A percentile compares a stretch with the other conserved stretches of the same genome.
These are phyloP conservation scores for Zasmidium citrigriseum DNA, from an alignment of 2,329 filamentous ascomycete genomes.

Conservation along the genomic window DNA sequence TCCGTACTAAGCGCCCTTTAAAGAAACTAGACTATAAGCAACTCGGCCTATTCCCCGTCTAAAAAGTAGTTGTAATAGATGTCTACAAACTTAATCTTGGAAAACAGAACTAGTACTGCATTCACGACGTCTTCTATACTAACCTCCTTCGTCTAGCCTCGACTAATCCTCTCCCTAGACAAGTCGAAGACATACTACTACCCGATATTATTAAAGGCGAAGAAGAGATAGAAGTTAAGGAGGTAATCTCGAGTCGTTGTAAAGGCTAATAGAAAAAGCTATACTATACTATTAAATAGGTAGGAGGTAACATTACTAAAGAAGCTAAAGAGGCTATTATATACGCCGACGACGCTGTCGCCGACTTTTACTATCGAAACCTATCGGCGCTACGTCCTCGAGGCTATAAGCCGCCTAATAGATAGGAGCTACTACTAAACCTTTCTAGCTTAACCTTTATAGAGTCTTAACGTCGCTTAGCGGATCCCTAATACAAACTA, in stretches of 20 bases:
- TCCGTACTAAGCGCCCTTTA: not conserved
- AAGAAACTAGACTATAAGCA: constrained; percentile 2
- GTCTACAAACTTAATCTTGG: not conserved
- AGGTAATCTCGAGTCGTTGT: not conserved
- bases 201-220: not conserved
- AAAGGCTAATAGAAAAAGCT: not conserved
- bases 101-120: not conserved
- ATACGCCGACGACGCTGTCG: not conserved
- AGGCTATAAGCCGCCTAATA: not conserved
- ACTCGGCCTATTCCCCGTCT: not conserved
- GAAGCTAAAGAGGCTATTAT: not conserved
- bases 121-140: constrained; percentile 3
- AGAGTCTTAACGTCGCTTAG: not conserved
- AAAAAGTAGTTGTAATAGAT: not conserved
- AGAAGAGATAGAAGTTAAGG: not conserved
- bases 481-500: not conserved
- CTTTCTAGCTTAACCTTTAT: not conserved
- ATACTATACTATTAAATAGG: not conserved
- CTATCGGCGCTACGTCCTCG: not conserved
- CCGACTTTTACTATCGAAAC: constrained; percentile 2
- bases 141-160: not conserved
- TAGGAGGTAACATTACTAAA: not conserved
- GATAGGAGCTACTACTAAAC: not conserved
- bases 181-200: not conserved
- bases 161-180: not conserved